Base-by-base conservation (phyloP, 148 eudicot species). In the Amaranthus hypochondriacus region DNA sequence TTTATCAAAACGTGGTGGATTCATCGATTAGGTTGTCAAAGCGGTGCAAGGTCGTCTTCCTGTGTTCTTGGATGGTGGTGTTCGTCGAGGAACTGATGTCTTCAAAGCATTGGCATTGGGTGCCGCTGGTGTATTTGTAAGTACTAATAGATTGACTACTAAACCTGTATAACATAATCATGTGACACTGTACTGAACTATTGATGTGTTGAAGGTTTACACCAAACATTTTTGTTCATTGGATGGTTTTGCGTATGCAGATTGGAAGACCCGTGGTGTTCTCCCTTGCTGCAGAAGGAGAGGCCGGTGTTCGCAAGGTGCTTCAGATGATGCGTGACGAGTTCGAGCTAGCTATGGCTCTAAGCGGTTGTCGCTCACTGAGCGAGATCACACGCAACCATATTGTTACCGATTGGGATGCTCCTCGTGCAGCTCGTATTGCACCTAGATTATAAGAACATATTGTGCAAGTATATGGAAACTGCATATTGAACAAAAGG, bases 61-160 rank as follows among this genome's bases (percentile, higher is more conserved):
- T 1, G 99, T 95, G 51, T 95, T 90, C 88, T 78, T 95, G 85
- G 99, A 95, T 78, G 99, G 99, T 56, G 99, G 99, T 51, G 91
- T 95, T 51, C 89, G 97, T 2, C 97, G 99, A 81, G 99, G 99
- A 79, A 95, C 99, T 46, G 99, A 95, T 82, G 99, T 95, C 69
- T 95, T 95, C 86, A 95, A 95, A 87, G 99, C 99, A 12, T 81
- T 95, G 78, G 99, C 99, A 28, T 83, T 95, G 11, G 99, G 99
- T 81, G 99, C 99, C 10, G 73, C 96, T 63, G 99, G 99, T 62
- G 77, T 95, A 68, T 95, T 95, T 82, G 99, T 92, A 89, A 90
- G 96, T 89, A 64, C 6, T 68, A 15, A 9, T 49, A 57, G 47
- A 58, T 73, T 4, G 8, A 46, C 8, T 46, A 64, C 68, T 64